These are phyloP conservation scores for Lactarius evosmus DNA, from an alignment of 768 basidiomycete species.

Conservation along the genomic window DNA sequence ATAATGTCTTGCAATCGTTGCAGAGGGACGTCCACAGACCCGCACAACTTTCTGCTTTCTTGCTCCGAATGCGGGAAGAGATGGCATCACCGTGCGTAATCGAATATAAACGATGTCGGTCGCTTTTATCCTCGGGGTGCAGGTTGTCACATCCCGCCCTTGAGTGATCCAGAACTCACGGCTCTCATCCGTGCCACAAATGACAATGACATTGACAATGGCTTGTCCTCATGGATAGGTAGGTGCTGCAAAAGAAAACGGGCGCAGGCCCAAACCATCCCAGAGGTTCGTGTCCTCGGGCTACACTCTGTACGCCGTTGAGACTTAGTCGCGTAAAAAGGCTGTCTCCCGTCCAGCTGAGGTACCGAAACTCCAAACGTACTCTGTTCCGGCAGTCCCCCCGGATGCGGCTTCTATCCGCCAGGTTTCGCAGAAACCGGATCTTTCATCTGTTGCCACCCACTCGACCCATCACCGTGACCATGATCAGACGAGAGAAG, in stretches of 20 bases:
- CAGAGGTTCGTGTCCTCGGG: slow-evolving; percentile 15
- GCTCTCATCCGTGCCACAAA: slow-evolving; percentile 31
- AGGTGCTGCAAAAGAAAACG: slow-evolving; percentile 34
- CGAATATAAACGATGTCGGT: neutral
- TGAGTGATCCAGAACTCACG: slow-evolving; percentile 33
- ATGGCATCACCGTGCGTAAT: slow-evolving; percentile 38
- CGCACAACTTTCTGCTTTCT: slow-evolving; percentile 36
- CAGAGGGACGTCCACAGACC: slow-evolving; percentile 23
- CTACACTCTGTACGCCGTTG: neutral
- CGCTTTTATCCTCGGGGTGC: neutral
- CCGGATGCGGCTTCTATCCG: neutral
- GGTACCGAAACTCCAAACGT: neutral
- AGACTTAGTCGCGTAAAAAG: neutral
- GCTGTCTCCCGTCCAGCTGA: neutral
- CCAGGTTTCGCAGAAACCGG: neutral
- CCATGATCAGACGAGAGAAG: neutral
- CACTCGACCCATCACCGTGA: neutral
- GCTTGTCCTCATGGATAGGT: slow-evolving; percentile 33
- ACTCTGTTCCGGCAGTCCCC: neutral
- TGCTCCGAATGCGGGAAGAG: slow-evolving; percentile 36
- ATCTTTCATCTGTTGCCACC: neutral
- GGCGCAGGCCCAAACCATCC: slow-evolving; percentile 6
- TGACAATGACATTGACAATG: slow-evolving; percentile 30
- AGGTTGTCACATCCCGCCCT: slow-evolving; percentile 37
- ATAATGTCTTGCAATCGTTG: slow-evolving; percentile 29